phyloP scores from a whole-genome alignment of 2,329 filamentous ascomycete genomes.

The Gnomoniopsis sp. region DNA sequence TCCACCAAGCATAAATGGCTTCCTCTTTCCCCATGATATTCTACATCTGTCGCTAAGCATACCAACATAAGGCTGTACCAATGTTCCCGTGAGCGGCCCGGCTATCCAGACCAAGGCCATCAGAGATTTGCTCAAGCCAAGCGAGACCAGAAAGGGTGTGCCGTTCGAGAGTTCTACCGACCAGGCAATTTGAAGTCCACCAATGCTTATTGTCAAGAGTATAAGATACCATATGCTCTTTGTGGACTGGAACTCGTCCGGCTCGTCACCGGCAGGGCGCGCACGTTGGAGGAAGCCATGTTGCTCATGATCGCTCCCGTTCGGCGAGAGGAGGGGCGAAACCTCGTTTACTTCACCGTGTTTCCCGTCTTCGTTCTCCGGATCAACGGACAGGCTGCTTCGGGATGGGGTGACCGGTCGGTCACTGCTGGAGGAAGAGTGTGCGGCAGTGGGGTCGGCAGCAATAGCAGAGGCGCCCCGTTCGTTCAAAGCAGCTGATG shows the following conservation, averaged over 20 bases:
- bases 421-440: constrained; percentile 15
- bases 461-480: constrained; percentile 23
- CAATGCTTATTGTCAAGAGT: constrained; percentile 80
- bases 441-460: constrained; percentile 17
- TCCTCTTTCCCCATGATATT: constrained; percentile 70
- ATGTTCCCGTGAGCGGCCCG: constrained; percentile 71
- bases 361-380: constrained; percentile 21
- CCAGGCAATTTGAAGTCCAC: constrained; percentile 91
- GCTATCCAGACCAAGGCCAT: constrained; percentile 85
- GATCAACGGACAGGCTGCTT: constrained; percentile 22
- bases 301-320: constrained; percentile 28
- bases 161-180: constrained; percentile 92
- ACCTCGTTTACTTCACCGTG: constrained; percentile 34
- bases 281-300: constrained; percentile 31
- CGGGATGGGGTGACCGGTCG: constrained; percentile 18
- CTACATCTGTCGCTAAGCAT: constrained; percentile 78
- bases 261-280: constrained; percentile 27
- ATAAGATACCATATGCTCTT: constrained; percentile 86
- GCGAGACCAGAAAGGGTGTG: constrained; percentile 76
- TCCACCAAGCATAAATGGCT: constrained; percentile 76
- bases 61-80: constrained; percentile 80
- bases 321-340: constrained; percentile 47
- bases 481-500: constrained; percentile 29
- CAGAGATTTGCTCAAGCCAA: constrained; percentile 78
- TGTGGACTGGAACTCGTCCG: constrained; percentile 55